Conservation (phyloP, 768 basidiomycete species). For the Termitomyces sp. region DNA sequence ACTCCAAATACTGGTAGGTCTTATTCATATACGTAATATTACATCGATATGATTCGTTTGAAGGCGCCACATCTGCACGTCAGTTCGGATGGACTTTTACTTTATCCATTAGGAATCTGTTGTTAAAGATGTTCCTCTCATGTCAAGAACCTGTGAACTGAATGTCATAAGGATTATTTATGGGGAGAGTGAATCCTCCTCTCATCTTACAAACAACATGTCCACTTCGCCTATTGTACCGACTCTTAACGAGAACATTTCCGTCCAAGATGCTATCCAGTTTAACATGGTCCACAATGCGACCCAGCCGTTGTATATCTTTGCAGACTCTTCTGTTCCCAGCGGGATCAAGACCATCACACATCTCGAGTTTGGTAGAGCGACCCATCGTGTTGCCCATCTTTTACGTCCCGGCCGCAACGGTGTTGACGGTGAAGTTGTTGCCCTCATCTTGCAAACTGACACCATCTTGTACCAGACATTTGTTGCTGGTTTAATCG, state of each 20-base stretch:
- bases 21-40: background rate
- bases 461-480: conserved; percentile 36
- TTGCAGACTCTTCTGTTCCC: background rate
- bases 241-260: background rate
- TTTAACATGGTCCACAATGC: conserved; percentile 10
- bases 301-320: conserved; percentile 8
- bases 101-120: background rate
- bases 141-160: background rate
- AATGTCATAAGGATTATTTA: background rate
- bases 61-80: background rate
- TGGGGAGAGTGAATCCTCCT: background rate
- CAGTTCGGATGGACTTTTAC: background rate
- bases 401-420: conserved; percentile 26
- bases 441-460: conserved; percentile 30
- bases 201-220: background rate
- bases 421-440: conserved; percentile 24
- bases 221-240: conserved; percentile 1
- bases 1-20: background rate
- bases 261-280: conserved; percentile 5
- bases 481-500: conserved; percentile 29
- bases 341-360: conserved; percentile 22
- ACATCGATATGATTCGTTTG: background rate
- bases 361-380: conserved; percentile 38
- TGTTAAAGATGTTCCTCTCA: background rate
- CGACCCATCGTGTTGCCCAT: conserved; percentile 37